Base-by-base conservation (phyloP, 1,284 basidiomycete species). In the Crepidotus sp. region DNA sequence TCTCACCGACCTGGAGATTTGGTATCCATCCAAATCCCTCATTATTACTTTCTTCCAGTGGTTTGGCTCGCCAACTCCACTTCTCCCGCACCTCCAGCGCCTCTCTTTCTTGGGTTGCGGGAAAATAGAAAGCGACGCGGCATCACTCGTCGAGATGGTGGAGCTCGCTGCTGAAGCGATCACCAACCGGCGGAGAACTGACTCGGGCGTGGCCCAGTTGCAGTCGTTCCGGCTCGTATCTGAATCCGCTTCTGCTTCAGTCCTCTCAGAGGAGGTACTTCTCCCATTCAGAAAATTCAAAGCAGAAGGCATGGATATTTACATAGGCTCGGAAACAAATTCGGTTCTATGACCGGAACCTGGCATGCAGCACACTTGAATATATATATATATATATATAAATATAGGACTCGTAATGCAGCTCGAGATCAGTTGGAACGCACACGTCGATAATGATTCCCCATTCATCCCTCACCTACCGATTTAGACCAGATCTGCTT, bases 401-500 rank as follows among this genome's bases (percentile, higher is more conserved):
- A n/a, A n/a, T n/a, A n/a, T n/a, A n/a, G n/a, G n/a, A n/a, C n/a
- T n/a, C n/a, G n/a, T n/a, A 22, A 22, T 22, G 6, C 21, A 22
- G 21, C 6, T 22, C 21, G 21, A 22, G 6, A 4, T 22, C 21
- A 22, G 21, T 22, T 22, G 21, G 6, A 22, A 22, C 21, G 21
- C 21, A 22, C 21, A 6, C 21, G 4, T 22, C n/a, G n/a, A n/a
- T n/a, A n/a, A n/a, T n/a, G n/a, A n/a, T n/a, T n/a, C n/a, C 21
- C 21, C 21, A 22, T 22, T 6, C 6, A 4, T 22, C 21, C 6
- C 6, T 22, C 21, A 22, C 21, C 6, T 6, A 22, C 21, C 21
- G 8, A 31, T 31, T 31, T 19, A 26, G 1, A 27, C 26, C 30
- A 13, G 17, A 10, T 36, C 26, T 2, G 36, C 36, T n/a, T 83